Evolutionary conservation across 2,329 filamentous ascomycete species (phyloP).

Genomic region (Fusarium robinianum): DNA sequence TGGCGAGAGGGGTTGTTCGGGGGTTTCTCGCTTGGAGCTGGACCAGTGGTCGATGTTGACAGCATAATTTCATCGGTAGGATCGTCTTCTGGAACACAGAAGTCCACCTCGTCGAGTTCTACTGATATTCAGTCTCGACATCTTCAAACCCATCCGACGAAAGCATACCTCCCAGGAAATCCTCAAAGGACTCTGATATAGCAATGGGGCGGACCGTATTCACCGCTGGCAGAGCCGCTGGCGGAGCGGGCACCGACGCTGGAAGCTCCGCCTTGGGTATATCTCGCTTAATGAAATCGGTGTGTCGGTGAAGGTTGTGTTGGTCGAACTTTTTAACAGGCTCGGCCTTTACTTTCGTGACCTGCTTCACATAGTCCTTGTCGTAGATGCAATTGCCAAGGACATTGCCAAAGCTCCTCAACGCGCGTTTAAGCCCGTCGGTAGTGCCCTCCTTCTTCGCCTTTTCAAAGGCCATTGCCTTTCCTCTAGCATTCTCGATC

Average conservation of each 20-base stretch:
- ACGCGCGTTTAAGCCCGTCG: slow-evolving; percentile 85
- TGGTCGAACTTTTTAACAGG: slow-evolving; percentile 76
- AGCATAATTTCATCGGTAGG: slow-evolving; percentile 79
- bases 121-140: slow-evolving; percentile 46
- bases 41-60: slow-evolving; percentile 37
- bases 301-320: slow-evolving; percentile 78
- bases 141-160: slow-evolving; percentile 45
- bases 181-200: slow-evolving; percentile 53
- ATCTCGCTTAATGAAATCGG: slow-evolving; percentile 71
- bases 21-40: slow-evolving; percentile 27
- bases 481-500: slow-evolving; percentile 94
- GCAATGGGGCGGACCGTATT: slow-evolving; percentile 37
- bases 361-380: slow-evolving; percentile 86
- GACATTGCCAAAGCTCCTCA: slow-evolving; percentile 93
- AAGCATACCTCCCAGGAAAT: slow-evolving; percentile 54
- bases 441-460: slow-evolving; percentile 98
- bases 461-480: slow-evolving; percentile 96
- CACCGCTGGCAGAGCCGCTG: slow-evolving; percentile 21
- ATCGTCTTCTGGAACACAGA: slow-evolving; percentile 68
- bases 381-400: slow-evolving; percentile 99
- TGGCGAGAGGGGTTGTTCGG: slow-evolving; percentile 24
- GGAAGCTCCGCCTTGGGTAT: slow-evolving; percentile 36
- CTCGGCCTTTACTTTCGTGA: slow-evolving; percentile 84
- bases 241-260: slow-evolving; percentile 6
- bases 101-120: slow-evolving; percentile 79